Evolutionary conservation across 768 basidiomycete genomes (phyloP), one percentile per base, ranked within the genome.

Genomic region (Suillus clintonianus): DNA sequence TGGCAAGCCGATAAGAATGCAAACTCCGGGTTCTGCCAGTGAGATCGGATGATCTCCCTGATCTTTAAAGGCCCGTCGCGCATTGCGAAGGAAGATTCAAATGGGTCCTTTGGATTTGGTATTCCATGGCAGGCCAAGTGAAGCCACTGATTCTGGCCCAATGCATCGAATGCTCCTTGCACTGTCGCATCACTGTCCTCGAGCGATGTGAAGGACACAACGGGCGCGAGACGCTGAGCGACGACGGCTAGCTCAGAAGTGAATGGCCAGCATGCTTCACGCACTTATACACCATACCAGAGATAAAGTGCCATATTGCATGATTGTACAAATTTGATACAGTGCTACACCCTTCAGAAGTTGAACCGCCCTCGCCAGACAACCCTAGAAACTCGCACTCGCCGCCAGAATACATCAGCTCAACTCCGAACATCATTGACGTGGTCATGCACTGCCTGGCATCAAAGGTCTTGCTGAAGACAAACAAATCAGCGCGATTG

Each of bases 51-150:
- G 24, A 71, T 61, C 39, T 63, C 60, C 32, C n/a, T 24, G 24
- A 61, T 43, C 15, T 5, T 36, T 9, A 59, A 37, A 37, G 41
- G 41, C 24, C 63, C 63, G 32, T 71, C 66, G 42, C 65, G 57
- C n/a, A 74, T 67, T 3, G 61, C 42, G 59, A 76, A 69, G 4
- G 48, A 62, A 42, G 67, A 70, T n/a, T 70, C 60, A 24, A 69
- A 58, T 19, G 74, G 74, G 22, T 72, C 50, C 36, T 62, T 19
- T 24, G 39, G 3, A 57, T 78, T 65, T 61, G 78, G 78, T n/a
- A 66, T 56, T 39, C 76, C 79, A 66, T 80, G 78, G 59, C 78
- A 79, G 14, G 79, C 76, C 32, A 79, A 59, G 58, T 80, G 79
- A 24, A 65, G 72, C 14, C 65, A 66, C 17, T 60, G 27, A 39